These are phyloP conservation scores for Wickerhamiella azyma DNA, from an alignment of 805 yeast genomes.

Conservation along the genomic window DNA sequence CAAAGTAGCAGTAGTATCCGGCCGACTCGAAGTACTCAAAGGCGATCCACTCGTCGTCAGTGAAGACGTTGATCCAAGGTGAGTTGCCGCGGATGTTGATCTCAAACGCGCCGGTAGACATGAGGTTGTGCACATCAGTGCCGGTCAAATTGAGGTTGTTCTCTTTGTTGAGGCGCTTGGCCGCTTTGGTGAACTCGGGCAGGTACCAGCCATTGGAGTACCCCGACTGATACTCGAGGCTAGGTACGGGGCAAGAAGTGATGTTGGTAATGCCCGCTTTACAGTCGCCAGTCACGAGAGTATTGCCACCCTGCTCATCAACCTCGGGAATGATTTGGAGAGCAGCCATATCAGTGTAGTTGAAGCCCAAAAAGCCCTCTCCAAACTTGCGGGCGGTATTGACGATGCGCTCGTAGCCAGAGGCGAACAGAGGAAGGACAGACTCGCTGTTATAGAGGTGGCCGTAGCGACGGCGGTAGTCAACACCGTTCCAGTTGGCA, in stretches of 20 bases:
- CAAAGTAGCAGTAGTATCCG: conserved; percentile 21
- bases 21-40: conserved; percentile 19
- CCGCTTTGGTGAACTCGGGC: conserved; percentile 14
- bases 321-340: conserved; percentile 16
- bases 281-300: conserved; percentile 17
- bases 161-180: conserved; percentile 18
- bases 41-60: conserved; percentile 21
- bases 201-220: conserved; percentile 11
- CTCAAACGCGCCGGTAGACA: conserved; percentile 39
- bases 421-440: conserved; percentile 38
- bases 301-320: conserved; percentile 17
- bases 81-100: conserved; percentile 36
- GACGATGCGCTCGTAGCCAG: conserved; percentile 37
- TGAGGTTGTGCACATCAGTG: conserved; percentile 30
- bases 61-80: conserved; percentile 26
- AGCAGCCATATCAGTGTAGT: conserved; percentile 19
- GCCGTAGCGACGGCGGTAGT: conserved; percentile 37
- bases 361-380: conserved; percentile 20
- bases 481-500: conserved; percentile 36
- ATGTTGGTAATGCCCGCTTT: neutral
- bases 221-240: neutral
- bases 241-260: conserved; percentile 13
- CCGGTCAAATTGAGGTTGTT: conserved; percentile 26
- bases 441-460: conserved; percentile 30
- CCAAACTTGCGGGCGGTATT: conserved; percentile 22